These are phyloP conservation scores for Parathielavia appendiculata DNA, from an alignment of 495 filamentous ascomycete species.

Conservation along the genomic window DNA sequence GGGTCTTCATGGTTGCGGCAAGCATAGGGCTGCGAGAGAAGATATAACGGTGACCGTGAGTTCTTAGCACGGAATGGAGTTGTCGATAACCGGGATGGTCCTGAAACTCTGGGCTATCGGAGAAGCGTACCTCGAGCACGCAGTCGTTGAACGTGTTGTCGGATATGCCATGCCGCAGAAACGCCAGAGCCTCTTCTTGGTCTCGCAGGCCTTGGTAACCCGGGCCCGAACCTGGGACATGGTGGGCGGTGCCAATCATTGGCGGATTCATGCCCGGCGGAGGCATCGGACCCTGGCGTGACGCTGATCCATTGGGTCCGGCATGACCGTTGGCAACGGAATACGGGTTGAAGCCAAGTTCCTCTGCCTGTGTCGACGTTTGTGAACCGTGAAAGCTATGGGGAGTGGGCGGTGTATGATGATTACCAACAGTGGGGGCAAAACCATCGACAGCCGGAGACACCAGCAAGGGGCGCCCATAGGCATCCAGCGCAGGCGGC, in stretches of 20 bases:
- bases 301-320: conserved; percentile 9
- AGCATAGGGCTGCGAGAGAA: conserved; percentile 48
- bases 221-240: not conserved
- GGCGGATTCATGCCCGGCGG: conserved; percentile 16
- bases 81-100: conserved; percentile 43
- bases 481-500: conserved; percentile 34
- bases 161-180: conserved; percentile 38
- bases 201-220: conserved; percentile 19
- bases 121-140: conserved; percentile 42
- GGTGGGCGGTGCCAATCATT: conserved; percentile 9
- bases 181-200: conserved; percentile 35
- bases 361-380: conserved; percentile 38
- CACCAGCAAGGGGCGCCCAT: conserved; percentile 31
- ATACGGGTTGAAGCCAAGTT: conserved; percentile 29
- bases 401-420: conserved; percentile 46
- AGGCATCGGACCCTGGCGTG: conserved; percentile 6
- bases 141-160: conserved; percentile 46
- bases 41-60: conserved; percentile 49
- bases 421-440: conserved; percentile 33
- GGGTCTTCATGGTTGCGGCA: conserved; percentile 18
- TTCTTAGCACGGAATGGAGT: conserved; percentile 33
- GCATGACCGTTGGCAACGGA: conserved; percentile 20
- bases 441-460: conserved; percentile 37
- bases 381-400: conserved; percentile 53
- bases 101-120: conserved; percentile 35